phyloP scores from a whole-genome alignment of 2,329 filamentous ascomycete genomes.

The Cordyceps farinosa region DNA sequence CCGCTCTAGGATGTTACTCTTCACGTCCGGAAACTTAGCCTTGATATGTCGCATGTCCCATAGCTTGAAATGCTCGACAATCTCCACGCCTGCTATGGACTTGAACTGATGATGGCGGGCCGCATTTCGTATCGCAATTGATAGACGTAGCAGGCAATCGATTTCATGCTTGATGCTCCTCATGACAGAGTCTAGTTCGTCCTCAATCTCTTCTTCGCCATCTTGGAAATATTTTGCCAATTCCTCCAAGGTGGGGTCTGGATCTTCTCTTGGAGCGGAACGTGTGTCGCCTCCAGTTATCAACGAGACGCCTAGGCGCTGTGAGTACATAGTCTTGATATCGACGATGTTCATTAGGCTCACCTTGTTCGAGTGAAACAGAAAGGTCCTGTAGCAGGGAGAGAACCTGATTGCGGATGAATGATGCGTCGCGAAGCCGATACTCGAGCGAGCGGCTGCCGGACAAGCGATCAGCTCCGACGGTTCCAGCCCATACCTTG shows the following conservation, averaged over 20 bases:
- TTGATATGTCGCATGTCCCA: background rate
- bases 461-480: slow-evolving; percentile 21
- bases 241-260: background rate
- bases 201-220: background rate
- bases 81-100: background rate
- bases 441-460: slow-evolving; percentile 24
- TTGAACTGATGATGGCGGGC: slow-evolving; percentile 16
- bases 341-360: background rate
- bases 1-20: background rate
- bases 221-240: background rate
- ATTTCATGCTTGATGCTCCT: slow-evolving; percentile 4
- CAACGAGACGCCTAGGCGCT: background rate
- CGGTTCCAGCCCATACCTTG: slow-evolving; percentile 23
- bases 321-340: background rate
- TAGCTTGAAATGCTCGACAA: slow-evolving; percentile 1
- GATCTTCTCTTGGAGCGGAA: background rate
- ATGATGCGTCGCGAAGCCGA: slow-evolving; percentile 23
- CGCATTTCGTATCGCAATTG: slow-evolving; percentile 14
- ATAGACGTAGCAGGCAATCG: slow-evolving; percentile 14
- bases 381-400: slow-evolving; percentile 12
- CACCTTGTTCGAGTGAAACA: background rate
- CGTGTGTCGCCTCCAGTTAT: background rate
- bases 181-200: background rate
- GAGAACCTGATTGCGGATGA: slow-evolving; percentile 19
- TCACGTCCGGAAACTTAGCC: background rate